A percentile compares a stretch with the other conserved stretches of the same genome.
These are phyloP conservation scores for Melanomma pulvis-pyrius DNA, from an alignment of 495 filamentous ascomycete genomes.

Conservation along the genomic window DNA sequence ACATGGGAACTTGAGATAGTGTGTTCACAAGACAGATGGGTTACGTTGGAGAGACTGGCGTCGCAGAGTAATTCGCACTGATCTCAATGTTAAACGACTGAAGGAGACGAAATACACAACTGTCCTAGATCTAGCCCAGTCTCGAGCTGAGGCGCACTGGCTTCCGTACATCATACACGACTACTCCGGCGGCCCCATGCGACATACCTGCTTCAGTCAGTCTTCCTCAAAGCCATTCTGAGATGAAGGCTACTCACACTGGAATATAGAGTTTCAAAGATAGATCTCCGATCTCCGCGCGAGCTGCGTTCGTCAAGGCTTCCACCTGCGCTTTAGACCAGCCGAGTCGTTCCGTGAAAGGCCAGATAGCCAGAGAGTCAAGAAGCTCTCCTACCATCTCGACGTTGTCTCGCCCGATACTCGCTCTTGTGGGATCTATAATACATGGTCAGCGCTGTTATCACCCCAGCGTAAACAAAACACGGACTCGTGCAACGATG, in stretches of 20 bases:
- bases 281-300: conserved; percentile 32
- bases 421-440: conserved; percentile 27
- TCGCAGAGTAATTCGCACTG: background rate
- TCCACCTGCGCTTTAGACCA: conserved; percentile 36
- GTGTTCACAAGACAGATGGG: background rate
- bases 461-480: too few species aligned
- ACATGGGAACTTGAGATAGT: background rate
- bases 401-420: conserved; percentile 34
- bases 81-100: background rate
- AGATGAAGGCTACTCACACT: conserved; percentile 32
- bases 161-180: background rate
- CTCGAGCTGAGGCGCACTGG: too few species aligned
- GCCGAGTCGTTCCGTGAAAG: conserved; percentile 36
- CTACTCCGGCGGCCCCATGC: conserved; percentile 35
- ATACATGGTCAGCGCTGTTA: conserved; percentile 3
- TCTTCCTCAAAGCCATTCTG: background rate
- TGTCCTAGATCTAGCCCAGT: background rate
- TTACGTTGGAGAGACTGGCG: too few species aligned
- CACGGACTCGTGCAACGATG: background rate
- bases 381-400: conserved; percentile 38
- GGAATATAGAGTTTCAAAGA: conserved; percentile 41
- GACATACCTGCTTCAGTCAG: conserved; percentile 29
- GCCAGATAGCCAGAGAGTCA: conserved; percentile 41
- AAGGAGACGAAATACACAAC: background rate
- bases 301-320: conserved; percentile 33